Evolutionary conservation across 805 yeast species (phyloP), one percentile per base, ranked within the genome.

Genomic region (Phaffomyces antillensis): DNA sequence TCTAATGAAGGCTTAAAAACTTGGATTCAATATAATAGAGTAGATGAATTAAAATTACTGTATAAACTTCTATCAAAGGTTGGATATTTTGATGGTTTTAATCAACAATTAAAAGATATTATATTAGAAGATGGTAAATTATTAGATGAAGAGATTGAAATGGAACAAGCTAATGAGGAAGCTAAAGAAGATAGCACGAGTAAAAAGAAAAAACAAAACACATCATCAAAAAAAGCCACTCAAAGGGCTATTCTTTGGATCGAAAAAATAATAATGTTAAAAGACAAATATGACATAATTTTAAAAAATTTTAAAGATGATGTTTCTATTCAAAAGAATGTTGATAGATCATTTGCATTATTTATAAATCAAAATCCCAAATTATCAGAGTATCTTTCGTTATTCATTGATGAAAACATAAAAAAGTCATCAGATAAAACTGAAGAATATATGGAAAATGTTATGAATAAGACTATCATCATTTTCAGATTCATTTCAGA

Each of bases 401-500:
- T 79, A 15, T 82, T 66, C 53, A 67, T 82, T 41, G 88, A 83
- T 57, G 75, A 73, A n/a, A 65, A 68, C 39, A 68, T 79, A 40
- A 76, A 76, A 52, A 74, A 72, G 34, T 62, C 74, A n/a, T 67
- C 70, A 41, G 76, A 71, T 40, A 68, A 70, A 52, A 59, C 71
- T 25, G 67, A 75, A 48, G 65, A 71, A 49, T 72, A 73, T 55
- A 53, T 70, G 45, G 71, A 66, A 52, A 68, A 53, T 9, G 61
- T 76, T 10, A 64, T 88, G 44, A 70, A 69, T 37, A 72, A 74
- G 25, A 76, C 88, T 0, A 72, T 86, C 12, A 63, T 71, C 20
- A 72, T 90, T 30, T 79, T 89, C 55, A 68, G 82, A 45, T 81
- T 77, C 56, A 71, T 89, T 39, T 73, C 77, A 47, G 96, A 90